Conservation (phyloP, 2,329 filamentous ascomycete genomes). For the Acephala macrosclerotiorum region DNA sequence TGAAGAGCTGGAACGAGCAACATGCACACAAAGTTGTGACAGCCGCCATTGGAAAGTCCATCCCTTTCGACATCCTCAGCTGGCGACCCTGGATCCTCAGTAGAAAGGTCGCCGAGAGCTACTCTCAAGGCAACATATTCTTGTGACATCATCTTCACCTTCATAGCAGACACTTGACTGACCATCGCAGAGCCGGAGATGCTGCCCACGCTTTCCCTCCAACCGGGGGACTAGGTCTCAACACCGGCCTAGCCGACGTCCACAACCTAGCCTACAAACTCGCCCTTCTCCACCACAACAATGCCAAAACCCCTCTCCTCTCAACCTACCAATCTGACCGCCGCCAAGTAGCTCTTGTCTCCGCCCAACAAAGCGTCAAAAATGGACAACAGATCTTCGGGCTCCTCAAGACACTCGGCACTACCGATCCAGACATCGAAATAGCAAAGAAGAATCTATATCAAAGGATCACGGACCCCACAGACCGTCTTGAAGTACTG, state of each 20-base stretch:
- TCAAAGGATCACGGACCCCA: conserved; percentile 41
- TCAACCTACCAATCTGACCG: conserved; percentile 49
- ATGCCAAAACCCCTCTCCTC: conserved; percentile 43
- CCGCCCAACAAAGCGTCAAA: conserved; percentile 52
- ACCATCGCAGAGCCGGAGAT: conserved; percentile 30
- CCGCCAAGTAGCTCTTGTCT: conserved; percentile 49
- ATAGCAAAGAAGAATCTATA: conserved; percentile 44
- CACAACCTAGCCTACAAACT: conserved; percentile 53
- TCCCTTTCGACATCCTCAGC: conserved; percentile 49
- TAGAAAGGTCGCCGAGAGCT: conserved; percentile 49
- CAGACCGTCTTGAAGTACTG: conserved; percentile 43
- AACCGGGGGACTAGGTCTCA: conserved; percentile 36
- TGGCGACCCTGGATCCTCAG: conserved; percentile 52
- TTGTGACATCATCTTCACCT: conserved; percentile 40
- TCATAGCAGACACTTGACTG: background rate
- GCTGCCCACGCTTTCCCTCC: conserved; percentile 33
- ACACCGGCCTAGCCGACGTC: conserved; percentile 47
- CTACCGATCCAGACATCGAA: conserved; percentile 43
- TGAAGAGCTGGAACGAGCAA: conserved; percentile 46
- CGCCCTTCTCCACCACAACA: conserved; percentile 45
- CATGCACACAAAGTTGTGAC: conserved; percentile 44
- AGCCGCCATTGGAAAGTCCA: conserved; percentile 44
- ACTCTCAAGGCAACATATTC: conserved; percentile 47
- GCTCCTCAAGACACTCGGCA: conserved; percentile 49
- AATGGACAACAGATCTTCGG: conserved; percentile 53